Evolutionary conservation across 768 basidiomycete species (phyloP).

Genomic region (Mycena vulgaris): DNA sequence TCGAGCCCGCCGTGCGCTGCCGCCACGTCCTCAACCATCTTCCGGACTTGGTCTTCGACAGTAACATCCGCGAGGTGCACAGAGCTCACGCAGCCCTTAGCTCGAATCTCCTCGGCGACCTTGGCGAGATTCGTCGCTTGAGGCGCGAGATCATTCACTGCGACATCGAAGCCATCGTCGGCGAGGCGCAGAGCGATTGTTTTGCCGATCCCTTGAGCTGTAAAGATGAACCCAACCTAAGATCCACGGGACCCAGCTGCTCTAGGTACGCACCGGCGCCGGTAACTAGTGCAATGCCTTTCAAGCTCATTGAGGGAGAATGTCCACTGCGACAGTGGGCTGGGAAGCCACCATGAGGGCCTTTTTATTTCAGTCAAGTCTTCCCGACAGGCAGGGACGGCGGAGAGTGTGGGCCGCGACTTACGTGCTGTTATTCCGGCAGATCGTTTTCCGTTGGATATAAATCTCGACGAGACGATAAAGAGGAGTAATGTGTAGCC

Average conservation of each 20-base stretch:
- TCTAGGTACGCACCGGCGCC: not conserved
- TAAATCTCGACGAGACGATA: too few species aligned
- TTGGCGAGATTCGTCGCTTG: not conserved
- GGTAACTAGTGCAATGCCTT: not conserved
- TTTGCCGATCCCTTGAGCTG: too few species aligned
- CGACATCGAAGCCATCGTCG: conserved; percentile 5
- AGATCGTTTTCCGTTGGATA: too few species aligned
- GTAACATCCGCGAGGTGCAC: conserved; percentile 5
- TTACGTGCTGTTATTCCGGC: too few species aligned
- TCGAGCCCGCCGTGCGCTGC: too few species aligned
- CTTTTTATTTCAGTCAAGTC: too few species aligned
- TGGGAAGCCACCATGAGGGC: too few species aligned
- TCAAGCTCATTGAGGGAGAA: not conserved
- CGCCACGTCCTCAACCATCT: not conserved
- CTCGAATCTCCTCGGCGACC: not conserved
- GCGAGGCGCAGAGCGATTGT: conserved; percentile 5
- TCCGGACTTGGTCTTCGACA: not conserved
- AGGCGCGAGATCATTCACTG: not conserved
- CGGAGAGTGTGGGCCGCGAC: too few species aligned
- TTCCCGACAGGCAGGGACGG: too few species aligned
- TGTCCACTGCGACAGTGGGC: too few species aligned
- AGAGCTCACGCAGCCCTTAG: not conserved
- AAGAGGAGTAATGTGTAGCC: too few species aligned
- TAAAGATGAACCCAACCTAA: not conserved
- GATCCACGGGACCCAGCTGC: not conserved